These are phyloP conservation scores for Rosa multiflora DNA, from an alignment of 306 rosid genomes.

Conservation along the genomic window DNA sequence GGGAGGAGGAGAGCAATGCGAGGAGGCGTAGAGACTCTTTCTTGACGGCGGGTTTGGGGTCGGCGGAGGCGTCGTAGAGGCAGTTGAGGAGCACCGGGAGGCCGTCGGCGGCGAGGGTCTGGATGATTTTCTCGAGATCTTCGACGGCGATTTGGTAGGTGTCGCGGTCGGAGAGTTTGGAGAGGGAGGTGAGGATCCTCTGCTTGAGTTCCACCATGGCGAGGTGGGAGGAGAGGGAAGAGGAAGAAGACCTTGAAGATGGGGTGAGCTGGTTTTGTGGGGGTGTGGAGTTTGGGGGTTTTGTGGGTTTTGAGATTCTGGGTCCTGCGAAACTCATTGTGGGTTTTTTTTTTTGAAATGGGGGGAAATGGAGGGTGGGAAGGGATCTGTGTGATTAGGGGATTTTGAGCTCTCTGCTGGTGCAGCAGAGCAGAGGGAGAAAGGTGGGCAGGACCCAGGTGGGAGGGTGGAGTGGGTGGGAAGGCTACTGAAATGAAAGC, in stretches of 20 bases:
- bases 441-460: slow-evolving; percentile 11
- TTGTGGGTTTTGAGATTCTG: slow-evolving; percentile 47
- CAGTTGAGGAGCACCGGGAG: slow-evolving; percentile 85
- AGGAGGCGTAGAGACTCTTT: slow-evolving; percentile 76
- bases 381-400: background rate
- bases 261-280: slow-evolving; percentile 15
- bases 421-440: slow-evolving; percentile 7
- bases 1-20: slow-evolving; percentile 57
- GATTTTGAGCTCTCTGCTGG: background rate
- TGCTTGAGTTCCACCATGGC: slow-evolving; percentile 97
- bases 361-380: background rate
- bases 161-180: slow-evolving; percentile 92
- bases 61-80: slow-evolving; percentile 73
- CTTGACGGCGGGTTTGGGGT: slow-evolving; percentile 85
- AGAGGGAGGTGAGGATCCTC: slow-evolving; percentile 73
- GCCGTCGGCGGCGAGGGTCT: slow-evolving; percentile 58
- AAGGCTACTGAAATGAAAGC: too few species aligned
- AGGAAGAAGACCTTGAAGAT: slow-evolving; percentile 9
- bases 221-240: slow-evolving; percentile 64
- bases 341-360: background rate
- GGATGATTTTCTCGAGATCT: slow-evolving; percentile 71
- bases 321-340: slow-evolving; percentile 53
- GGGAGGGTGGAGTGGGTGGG: too few species aligned
- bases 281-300: slow-evolving; percentile 52
- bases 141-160: slow-evolving; percentile 92